Conservation (phyloP, 2,329 filamentous ascomycete species). For the Neonectria ditissima region DNA sequence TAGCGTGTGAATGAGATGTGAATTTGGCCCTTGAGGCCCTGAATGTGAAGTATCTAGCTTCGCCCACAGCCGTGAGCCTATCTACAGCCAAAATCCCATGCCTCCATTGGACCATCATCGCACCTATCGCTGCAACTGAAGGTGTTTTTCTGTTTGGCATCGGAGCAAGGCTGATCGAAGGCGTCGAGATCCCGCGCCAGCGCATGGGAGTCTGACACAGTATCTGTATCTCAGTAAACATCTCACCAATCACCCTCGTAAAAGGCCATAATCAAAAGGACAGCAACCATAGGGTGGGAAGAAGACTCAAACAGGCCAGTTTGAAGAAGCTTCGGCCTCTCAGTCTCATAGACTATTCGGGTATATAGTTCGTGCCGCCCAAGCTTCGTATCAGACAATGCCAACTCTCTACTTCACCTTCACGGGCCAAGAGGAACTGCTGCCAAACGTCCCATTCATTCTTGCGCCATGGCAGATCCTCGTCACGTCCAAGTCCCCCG, state of each 20-base stretch:
- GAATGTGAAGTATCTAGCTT: background rate
- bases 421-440: background rate
- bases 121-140: background rate
- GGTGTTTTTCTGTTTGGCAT: background rate
- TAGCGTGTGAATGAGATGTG: background rate
- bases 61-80: background rate
- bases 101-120: background rate
- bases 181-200: background rate
- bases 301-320: background rate
- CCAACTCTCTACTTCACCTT: background rate
- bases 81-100: background rate
- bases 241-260: background rate
- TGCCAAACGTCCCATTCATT: background rate
- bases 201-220: background rate
- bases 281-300: background rate
- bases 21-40: background rate
- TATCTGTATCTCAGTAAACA: background rate
- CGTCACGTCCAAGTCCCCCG: background rate
- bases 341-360: background rate
- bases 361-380: background rate
- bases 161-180: background rate
- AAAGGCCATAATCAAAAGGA: background rate
- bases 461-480: conserved; percentile 1
- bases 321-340: background rate
- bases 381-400: background rate